Base-by-base conservation (phyloP, 371 early-diverging fungal species). In the Phascolomyces articulosus region DNA sequence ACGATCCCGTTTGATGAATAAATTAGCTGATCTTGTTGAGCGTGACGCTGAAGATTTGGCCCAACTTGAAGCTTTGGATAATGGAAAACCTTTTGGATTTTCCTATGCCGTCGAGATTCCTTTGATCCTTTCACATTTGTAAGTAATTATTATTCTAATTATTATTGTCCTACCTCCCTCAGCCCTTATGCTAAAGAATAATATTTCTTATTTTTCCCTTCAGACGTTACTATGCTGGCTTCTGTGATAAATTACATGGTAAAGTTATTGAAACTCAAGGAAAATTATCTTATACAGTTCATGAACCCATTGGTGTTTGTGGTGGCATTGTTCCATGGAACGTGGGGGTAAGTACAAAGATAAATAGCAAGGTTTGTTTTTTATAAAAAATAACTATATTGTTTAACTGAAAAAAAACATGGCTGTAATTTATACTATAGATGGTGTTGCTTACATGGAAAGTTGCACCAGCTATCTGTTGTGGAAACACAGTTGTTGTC, bases 381-480 rank as follows among this genome's bases (percentile, higher is more conserved):
- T n/a, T n/a, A n/a, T n/a, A n/a, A n/a, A n/a, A n/a, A n/a, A n/a
- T n/a, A n/a, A n/a, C n/a, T n/a, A n/a, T n/a, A n/a, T n/a, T n/a
- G n/a, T n/a, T n/a, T n/a, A n/a, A n/a, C n/a, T n/a, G n/a, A n/a
- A n/a, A n/a, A n/a, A n/a, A n/a, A n/a, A n/a, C n/a, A n/a, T n/a
- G n/a, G n/a, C n/a, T n/a, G n/a, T n/a, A n/a, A n/a, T n/a, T 24
- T 1, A 6, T 23, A 24, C 51, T 51, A 11, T 4, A 24, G 23
- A 13, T 20, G 13, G 4, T 24, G 8, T 49, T 20, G 68, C 73
- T 91, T 26, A 77, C 86, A 11, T 93, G 93, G 95, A 95, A 95
- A 83, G 67, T 95, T 7, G 95, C 90, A 18, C 95, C 96, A 48
- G 94, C 96, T 27, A 75, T 97, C 27, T 91, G 91, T 4, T 93